Percentiles rank a stretch among this genome's conserved stretches.
These are phyloP conservation scores for Kalmanozyma brasiliensis DNA, from an alignment of 1,284 basidiomycete genomes.

Conservation along the genomic window DNA sequence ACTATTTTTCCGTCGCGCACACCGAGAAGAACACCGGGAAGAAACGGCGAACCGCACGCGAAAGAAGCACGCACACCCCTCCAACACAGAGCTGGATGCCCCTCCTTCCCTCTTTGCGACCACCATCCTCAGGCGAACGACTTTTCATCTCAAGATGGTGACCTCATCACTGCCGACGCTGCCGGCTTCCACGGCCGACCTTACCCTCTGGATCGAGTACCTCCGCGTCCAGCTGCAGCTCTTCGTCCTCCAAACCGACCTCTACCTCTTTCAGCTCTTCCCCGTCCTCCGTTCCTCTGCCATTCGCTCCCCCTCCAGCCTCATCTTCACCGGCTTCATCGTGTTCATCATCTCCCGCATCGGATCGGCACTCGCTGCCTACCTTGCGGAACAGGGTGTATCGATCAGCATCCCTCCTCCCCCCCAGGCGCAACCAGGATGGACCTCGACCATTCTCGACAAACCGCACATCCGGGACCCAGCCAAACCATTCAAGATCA, in stretches of 20 bases:
- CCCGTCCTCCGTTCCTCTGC: slow-evolving; percentile 19
- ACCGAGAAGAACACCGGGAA: no score
- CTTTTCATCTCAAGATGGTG: background rate
- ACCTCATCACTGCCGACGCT: background rate
- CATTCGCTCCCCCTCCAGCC: slow-evolving; percentile 32
- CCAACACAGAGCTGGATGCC: background rate
- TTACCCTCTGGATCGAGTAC: slow-evolving; percentile 8
- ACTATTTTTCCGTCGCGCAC: no score
- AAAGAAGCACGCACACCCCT: background rate
- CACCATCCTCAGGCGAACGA: background rate
- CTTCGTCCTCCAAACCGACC: slow-evolving; percentile 36
- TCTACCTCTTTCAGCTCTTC: slow-evolving; percentile 34
- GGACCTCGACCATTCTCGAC: slow-evolving; percentile 42
- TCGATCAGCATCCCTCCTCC: slow-evolving; percentile 38
- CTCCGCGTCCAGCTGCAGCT: slow-evolving; percentile 23
- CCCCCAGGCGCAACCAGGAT: slow-evolving; percentile 42
- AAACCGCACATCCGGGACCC: slow-evolving; percentile 26
- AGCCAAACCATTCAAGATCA: slow-evolving; percentile 73
- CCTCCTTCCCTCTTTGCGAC: background rate
- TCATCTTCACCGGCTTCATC: slow-evolving; percentile 35
- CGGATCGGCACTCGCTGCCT: slow-evolving; percentile 6
- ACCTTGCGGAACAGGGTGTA: slow-evolving; percentile 27
- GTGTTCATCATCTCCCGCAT: slow-evolving; percentile 28
- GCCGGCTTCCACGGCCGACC: background rate
- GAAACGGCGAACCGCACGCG: no score